These are phyloP conservation scores for Eutrema salsugineum DNA, from an alignment of 441 rosid genomes.

Conservation along the genomic window DNA sequence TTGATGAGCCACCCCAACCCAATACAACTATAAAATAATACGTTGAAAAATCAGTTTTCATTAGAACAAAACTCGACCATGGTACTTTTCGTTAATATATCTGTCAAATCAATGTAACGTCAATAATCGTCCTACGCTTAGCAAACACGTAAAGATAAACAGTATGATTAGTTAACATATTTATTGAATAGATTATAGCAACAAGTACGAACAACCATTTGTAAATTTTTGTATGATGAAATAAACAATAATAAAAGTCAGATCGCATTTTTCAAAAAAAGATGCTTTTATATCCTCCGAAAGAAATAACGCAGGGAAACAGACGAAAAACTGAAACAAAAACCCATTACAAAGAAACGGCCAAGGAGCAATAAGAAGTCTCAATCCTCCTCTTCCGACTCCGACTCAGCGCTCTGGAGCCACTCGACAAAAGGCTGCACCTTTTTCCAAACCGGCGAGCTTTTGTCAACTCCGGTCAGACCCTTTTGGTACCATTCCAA, in stretches of 20 bases:
- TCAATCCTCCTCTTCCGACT: slow-evolving; percentile 56
- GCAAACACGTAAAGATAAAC: not conserved
- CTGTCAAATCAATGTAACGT: not conserved
- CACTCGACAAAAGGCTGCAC: slow-evolving; percentile 71
- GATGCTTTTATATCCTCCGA: no score
- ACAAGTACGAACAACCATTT: no score
- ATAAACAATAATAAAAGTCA: no score
- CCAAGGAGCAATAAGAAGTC: not conserved
- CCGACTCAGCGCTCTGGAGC: slow-evolving; percentile 90
- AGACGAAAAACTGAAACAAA: not conserved
- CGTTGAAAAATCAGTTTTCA: not conserved
- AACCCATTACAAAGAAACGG: not conserved
- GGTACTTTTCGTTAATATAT: not conserved
- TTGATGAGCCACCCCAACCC: no score
- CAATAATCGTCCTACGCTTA: not conserved
- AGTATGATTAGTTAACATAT: not conserved
- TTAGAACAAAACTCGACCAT: not conserved
- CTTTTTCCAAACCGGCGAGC: slow-evolving; percentile 54
- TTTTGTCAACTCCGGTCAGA: slow-evolving; percentile 39
- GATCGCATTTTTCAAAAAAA: no score
- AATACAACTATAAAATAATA: no score
- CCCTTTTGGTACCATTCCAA: slow-evolving; percentile 71
- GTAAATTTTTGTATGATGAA: not conserved
- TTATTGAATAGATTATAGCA: no score
- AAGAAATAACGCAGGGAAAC: no score